Base-by-base conservation (phyloP, 2,329 filamentous ascomycete species). In the Venturia oleaginea region DNA sequence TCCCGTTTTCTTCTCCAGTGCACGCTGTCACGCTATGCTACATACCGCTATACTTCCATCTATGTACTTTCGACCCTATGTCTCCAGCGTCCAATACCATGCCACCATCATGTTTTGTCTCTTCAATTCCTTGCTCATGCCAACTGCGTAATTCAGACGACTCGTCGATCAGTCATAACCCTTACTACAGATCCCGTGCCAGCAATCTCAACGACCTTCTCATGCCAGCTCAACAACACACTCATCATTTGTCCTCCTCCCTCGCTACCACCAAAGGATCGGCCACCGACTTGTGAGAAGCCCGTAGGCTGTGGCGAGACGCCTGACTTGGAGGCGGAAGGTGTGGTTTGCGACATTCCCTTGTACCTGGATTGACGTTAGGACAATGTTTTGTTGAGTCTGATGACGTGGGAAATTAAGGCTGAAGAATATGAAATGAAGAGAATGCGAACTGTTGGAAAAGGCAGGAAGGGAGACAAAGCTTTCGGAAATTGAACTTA, bases 161-260 rank as follows among this genome's bases (percentile, higher is more conserved):
- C 94, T 73, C 94, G 87, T 80, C 93, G 90, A 81, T 99, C 94
- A 51, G 91, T 94, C 92, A 99, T 97, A 69, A 91, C 91, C 71
- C 94, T 86, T 67, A 92, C 90, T 77, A 99, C 94, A 76, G 90
- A 78, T 55, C 94, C 94, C 69, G 92, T 82, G 30, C 94, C 94
- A 43, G 92, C 91, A 72, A 97, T 87, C 72, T 99, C 94, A 4
- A 97, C 91, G 67, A 97, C 79, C 79, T 97, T 99, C 81, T 99
- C 94, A 75, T 99, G 94, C 94, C 94, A 99, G 78, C 92, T 97
- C 69, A 99, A 80, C 74, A 99, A 76, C 62, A 99, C 94, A 74
- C 94, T 97, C 94, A 97, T 97, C 63, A 88, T 89, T 65, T 92
- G 88, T 42, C 91, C 90, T 67, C 91, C 87, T 59, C 90, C 89